Conservation (phyloP, 345 rosid genomes). For the Populus nigra region DNA sequence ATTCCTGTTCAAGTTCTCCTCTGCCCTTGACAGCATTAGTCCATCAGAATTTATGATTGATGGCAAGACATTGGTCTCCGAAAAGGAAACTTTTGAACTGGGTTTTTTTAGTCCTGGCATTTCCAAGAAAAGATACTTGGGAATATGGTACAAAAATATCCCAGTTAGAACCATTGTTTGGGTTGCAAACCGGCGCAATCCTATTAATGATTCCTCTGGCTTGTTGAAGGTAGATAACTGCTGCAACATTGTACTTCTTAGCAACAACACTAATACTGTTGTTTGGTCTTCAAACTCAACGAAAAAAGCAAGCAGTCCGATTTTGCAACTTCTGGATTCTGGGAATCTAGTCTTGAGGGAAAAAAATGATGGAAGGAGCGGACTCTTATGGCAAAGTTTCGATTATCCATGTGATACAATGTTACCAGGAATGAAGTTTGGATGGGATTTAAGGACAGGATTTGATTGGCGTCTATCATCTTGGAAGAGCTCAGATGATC, state of each 20-base stretch:
- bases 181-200: constrained; percentile 11
- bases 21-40: constrained; percentile 19
- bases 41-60: constrained; percentile 16
- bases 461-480: not conserved
- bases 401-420: constrained; percentile 14
- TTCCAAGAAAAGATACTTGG: constrained; percentile 13
- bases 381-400: constrained; percentile 19
- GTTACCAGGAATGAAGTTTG: constrained; percentile 18
- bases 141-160: constrained; percentile 8
- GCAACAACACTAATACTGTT: not conserved
- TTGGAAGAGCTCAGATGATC: constrained; percentile 12
- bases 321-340: constrained; percentile 12
- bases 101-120: constrained; percentile 8
- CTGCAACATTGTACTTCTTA: not conserved
- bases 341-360: constrained; percentile 13
- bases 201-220: constrained; percentile 10
- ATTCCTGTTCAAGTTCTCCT: constrained; percentile 2
- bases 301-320: not conserved
- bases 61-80: constrained; percentile 16
- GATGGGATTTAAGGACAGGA: not conserved
- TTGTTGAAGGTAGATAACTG: not conserved
- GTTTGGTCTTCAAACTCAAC: constrained; percentile 15
- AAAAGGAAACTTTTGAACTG: constrained; percentile 11
- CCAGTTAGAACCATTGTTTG: constrained; percentile 12
- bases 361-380: not conserved